phyloP scores from a whole-genome alignment of 371 early-diverging fungal species.

The Rhizomucor pusillus region DNA sequence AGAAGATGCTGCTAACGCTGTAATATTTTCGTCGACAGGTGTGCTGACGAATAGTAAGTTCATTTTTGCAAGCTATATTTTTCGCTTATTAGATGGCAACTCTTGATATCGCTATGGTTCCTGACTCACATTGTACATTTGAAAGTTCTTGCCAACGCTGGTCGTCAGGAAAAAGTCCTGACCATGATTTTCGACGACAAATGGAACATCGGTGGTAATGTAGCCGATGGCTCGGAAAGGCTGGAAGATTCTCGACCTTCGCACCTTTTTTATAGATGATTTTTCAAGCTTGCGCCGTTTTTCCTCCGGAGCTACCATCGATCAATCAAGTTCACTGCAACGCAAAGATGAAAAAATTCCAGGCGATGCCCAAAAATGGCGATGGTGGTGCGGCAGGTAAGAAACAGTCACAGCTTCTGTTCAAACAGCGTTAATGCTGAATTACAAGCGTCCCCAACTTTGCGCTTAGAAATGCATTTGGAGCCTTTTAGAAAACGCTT shows the following conservation, averaged over 20 bases:
- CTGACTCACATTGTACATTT: slow-evolving; percentile 72
- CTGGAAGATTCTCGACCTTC: slow-evolving; percentile 50
- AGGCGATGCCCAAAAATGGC: too few species aligned
- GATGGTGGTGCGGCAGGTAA: too few species aligned
- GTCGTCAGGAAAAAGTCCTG: slow-evolving; percentile 79
- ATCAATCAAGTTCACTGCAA: slow-evolving; percentile 13
- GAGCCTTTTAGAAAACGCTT: too few species aligned
- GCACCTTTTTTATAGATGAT: slow-evolving; percentile 2
- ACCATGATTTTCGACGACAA: slow-evolving; percentile 79
- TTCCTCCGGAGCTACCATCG: slow-evolving; percentile 15
- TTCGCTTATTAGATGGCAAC: too few species aligned
- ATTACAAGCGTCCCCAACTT: too few species aligned
- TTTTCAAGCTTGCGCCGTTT: slow-evolving; percentile 19
- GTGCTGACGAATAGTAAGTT: slow-evolving; percentile 62
- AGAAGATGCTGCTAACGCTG: slow-evolving; percentile 67
- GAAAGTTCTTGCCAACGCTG: slow-evolving; percentile 82
- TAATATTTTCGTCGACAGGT: slow-evolving; percentile 66
- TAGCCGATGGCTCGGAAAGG: slow-evolving; percentile 91
- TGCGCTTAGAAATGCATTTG: too few species aligned
- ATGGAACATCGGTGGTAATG: slow-evolving; percentile 77
- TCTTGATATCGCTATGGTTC: not conserved
- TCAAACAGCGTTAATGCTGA: too few species aligned
- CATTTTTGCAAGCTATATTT: slow-evolving; percentile 40
- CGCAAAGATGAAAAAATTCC: too few species aligned
- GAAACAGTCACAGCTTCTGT: too few species aligned